Evolutionary conservation across 2,329 filamentous ascomycete species (phyloP).

Genomic region (Fusarium oxysporum): DNA sequence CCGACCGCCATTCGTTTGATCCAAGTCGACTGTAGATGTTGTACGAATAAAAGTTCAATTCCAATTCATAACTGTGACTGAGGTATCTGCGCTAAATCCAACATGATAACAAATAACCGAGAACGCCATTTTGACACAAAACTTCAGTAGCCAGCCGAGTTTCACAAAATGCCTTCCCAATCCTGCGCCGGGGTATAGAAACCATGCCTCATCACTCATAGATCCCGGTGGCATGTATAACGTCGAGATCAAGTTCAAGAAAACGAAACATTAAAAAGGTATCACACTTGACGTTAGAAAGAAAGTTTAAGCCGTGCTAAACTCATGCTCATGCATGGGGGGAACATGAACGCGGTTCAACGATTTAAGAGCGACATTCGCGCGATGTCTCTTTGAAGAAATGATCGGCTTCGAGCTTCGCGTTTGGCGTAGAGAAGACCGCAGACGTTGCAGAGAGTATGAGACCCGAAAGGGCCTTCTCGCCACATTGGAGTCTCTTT

Average conservation of each 20-base stretch:
- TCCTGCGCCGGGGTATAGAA: constrained; percentile 27
- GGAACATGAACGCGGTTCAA: no score
- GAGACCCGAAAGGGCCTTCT: constrained; percentile 17
- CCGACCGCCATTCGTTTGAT: neutral
- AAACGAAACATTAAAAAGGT: neutral
- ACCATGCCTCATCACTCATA: constrained; percentile 22
- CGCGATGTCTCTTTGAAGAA: neutral
- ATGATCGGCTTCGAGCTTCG: neutral
- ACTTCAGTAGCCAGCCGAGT: constrained; percentile 16
- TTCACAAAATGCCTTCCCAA: constrained; percentile 15
- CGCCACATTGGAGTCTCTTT: constrained; percentile 25
- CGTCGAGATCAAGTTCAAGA: neutral
- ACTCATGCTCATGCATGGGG: neutral
- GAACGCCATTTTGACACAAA: constrained; percentile 19
- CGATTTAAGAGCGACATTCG: neutral
- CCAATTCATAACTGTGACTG: constrained; percentile 6
- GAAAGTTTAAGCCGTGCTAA: neutral
- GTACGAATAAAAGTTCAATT: neutral
- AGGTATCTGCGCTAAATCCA: constrained; percentile 22
- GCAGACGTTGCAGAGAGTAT: constrained; percentile 22
- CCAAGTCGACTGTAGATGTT: neutral
- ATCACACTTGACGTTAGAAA: neutral
- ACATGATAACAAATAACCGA: constrained; percentile 4
- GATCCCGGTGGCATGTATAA: neutral
- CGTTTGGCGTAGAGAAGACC: constrained; percentile 20